phyloP scores from a whole-genome alignment of 805 yeast species.

The Scheffersomyces lignosus region DNA sequence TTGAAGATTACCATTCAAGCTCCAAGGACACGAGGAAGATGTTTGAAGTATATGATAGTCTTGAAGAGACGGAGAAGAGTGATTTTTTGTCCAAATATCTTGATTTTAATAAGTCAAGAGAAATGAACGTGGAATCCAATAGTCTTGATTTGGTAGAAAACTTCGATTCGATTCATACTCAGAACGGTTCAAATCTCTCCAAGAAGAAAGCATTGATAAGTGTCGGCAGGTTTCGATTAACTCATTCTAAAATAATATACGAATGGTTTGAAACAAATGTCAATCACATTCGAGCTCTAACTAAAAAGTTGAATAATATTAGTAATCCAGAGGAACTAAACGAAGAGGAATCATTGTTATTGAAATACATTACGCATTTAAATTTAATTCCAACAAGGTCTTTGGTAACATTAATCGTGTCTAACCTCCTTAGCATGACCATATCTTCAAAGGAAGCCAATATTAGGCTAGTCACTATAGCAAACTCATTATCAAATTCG shows the following conservation, averaged over 20 bases:
- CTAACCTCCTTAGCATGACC: slow-evolving; percentile 19
- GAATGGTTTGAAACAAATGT: slow-evolving; percentile 11
- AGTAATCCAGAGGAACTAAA: slow-evolving; percentile 2
- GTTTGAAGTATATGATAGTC: slow-evolving; percentile 21
- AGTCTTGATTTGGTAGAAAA: slow-evolving; percentile 16
- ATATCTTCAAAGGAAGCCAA: slow-evolving; percentile 15
- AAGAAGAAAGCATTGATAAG: not conserved
- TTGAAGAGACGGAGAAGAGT: slow-evolving; percentile 10
- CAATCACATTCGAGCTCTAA: slow-evolving; percentile 6
- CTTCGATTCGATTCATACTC: slow-evolving; percentile 3
- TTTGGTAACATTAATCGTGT: slow-evolving; percentile 16
- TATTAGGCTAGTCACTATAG: slow-evolving; percentile 16
- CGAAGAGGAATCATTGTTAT: slow-evolving; percentile 6
- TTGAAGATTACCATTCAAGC: slow-evolving; percentile 7
- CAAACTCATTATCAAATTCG: slow-evolving; percentile 10
- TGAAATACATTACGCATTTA: slow-evolving; percentile 13
- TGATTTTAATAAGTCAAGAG: slow-evolving; percentile 22
- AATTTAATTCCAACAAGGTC: slow-evolving; percentile 13
- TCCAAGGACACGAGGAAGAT: slow-evolving; percentile 5
- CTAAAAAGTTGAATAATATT: slow-evolving; percentile 4
- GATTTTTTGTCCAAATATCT: slow-evolving; percentile 26
- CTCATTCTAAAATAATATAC: slow-evolving; percentile 10
- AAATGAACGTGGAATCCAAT: slow-evolving; percentile 28
- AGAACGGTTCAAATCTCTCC: slow-evolving; percentile 1
- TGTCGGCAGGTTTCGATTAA: slow-evolving; percentile 6